phyloP scores from a whole-genome alignment of 371 early-diverging fungal genomes.

The Mucor velutinosus region DNA sequence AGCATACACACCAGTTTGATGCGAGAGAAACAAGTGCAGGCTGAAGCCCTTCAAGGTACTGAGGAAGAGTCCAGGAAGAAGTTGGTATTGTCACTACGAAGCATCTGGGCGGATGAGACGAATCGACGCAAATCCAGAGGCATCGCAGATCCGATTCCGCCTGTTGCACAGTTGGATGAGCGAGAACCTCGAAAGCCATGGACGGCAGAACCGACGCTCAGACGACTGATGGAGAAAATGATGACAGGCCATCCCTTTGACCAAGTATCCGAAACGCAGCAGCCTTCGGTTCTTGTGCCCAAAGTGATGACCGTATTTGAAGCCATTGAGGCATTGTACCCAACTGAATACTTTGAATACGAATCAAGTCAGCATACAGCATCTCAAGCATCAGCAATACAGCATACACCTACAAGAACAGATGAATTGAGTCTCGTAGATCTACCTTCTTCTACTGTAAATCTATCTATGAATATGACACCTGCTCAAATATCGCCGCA shows the following conservation, averaged over 20 bases:
- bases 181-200: constrained; percentile 18
- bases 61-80: constrained; percentile 22
- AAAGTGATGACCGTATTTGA: constrained; percentile 49
- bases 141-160: constrained; percentile 12
- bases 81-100: constrained; percentile 59
- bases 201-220: constrained; percentile 20
- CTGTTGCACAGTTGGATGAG: constrained; percentile 17
- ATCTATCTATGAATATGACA: neutral
- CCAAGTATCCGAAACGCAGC: neutral
- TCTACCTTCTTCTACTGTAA: neutral
- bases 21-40: constrained; percentile 4
- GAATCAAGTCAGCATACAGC: neutral
- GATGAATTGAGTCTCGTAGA: neutral
- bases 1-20: constrained; percentile 39
- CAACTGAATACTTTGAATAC: constrained; percentile 17
- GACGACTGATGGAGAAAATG: constrained; percentile 19
- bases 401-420: neutral
- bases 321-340: constrained; percentile 48
- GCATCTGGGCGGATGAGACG: constrained; percentile 60
- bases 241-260: neutral
- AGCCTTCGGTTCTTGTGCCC: neutral
- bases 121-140: constrained; percentile 21
- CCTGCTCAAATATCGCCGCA: neutral
- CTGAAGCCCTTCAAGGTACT: neutral
- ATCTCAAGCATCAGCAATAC: neutral